Conservation (phyloP, 1,139 yeast genomes). For the Zygosaccharomyces sapae region DNA sequence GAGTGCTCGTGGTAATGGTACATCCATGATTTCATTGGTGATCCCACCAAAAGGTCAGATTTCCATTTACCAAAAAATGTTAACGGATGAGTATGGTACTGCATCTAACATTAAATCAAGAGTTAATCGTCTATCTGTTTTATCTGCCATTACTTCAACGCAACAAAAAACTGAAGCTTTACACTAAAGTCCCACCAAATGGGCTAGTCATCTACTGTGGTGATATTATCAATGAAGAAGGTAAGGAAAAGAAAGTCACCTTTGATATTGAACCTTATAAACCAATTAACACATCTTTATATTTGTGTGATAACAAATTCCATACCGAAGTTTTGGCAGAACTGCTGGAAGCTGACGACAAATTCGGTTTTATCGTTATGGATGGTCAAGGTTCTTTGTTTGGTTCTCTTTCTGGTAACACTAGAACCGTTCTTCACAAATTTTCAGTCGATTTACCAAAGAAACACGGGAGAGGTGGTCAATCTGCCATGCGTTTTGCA, state of each 20-base stretch:
- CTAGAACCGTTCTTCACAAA: conserved; percentile 92
- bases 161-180: conserved; percentile 90
- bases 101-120: conserved; percentile 97
- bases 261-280: conserved; percentile 96
- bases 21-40: conserved; percentile 95
- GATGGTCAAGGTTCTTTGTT: conserved; percentile 98
- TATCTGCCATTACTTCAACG: conserved; percentile 95
- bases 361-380: conserved; percentile 96
- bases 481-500: conserved; percentile 97
- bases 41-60: conserved; percentile 95
- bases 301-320: conserved; percentile 95
- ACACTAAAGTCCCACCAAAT: conserved; percentile 83
- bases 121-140: conserved; percentile 89
- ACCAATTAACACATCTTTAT: conserved; percentile 94
- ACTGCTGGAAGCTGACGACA: conserved; percentile 88
- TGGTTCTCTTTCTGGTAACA: conserved; percentile 95
- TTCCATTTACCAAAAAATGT: conserved; percentile 80
- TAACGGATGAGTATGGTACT: conserved; percentile 98
- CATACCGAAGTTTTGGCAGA: conserved; percentile 96
- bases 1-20: conserved; percentile 94
- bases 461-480: conserved; percentile 99
- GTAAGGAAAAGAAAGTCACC: conserved; percentile 91
- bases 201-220: conserved; percentile 97
- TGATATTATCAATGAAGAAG: conserved; percentile 94
- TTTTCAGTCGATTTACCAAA: conserved; percentile 96